phyloP scores from a whole-genome alignment of 192 early-diverging fungal genomes.

The Cladochytrium replicatum region DNA sequence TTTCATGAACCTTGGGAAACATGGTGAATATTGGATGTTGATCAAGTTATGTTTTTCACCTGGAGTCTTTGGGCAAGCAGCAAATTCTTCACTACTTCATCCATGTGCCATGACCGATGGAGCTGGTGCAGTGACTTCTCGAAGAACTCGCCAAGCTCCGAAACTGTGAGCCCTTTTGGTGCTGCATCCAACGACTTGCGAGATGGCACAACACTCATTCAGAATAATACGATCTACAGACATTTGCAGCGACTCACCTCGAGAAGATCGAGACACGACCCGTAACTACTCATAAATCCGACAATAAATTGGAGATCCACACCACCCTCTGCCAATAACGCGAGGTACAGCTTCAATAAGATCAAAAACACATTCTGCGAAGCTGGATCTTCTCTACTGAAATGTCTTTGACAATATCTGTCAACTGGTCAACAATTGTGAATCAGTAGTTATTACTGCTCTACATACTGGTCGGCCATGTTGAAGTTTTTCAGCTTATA shows the following conservation, averaged over 20 bases:
- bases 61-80: constrained; percentile 10
- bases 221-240: constrained; percentile 9
- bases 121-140: constrained; percentile 46
- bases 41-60: not conserved
- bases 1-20: constrained; percentile 46
- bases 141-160: constrained; percentile 38
- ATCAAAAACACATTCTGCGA: constrained; percentile 46
- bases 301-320: constrained; percentile 45
- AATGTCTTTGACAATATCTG: constrained; percentile 32
- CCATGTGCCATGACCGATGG: constrained; percentile 49
- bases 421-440: not conserved
- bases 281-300: constrained; percentile 53
- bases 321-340: constrained; percentile 26
- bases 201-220: not conserved
- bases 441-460: not conserved
- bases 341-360: constrained; percentile 53
- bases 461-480: constrained; percentile 52
- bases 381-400: constrained; percentile 6
- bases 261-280: constrained; percentile 51
- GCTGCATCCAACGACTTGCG: constrained; percentile 33
- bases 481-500: constrained; percentile 63
- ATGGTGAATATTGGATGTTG: not conserved
- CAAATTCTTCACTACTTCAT: constrained; percentile 59
- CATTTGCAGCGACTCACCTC: constrained; percentile 24
- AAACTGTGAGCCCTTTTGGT: constrained; percentile 35